Conservation (phyloP, 768 basidiomycete genomes). For the Hortiboletus flavorubellus region DNA sequence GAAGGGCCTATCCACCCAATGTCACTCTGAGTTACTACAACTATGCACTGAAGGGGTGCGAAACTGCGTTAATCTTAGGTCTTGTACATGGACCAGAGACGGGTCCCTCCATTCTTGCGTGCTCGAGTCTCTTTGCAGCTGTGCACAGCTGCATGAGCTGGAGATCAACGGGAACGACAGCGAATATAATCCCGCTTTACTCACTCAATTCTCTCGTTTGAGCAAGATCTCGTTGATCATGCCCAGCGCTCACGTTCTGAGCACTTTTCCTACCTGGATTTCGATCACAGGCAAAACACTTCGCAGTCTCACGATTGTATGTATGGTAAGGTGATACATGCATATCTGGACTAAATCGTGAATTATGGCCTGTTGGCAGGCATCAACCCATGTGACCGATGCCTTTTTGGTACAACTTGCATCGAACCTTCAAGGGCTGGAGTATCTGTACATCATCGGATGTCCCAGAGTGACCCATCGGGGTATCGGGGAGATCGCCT, state of each 20-base stretch:
- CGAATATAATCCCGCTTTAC: constrained; percentile 43
- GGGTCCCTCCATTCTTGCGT: constrained; percentile 63
- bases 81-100: constrained; percentile 79
- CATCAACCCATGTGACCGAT: constrained; percentile 59
- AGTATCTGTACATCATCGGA: constrained; percentile 59
- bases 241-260: constrained; percentile 58
- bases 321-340: constrained; percentile 47
- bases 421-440: constrained; percentile 45
- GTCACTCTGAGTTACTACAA: constrained; percentile 35
- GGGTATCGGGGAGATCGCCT: constrained; percentile 53
- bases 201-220: constrained; percentile 51
- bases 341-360: background rate
- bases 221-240: constrained; percentile 66
- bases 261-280: constrained; percentile 51
- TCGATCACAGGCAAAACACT: constrained; percentile 42
- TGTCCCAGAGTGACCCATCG: constrained; percentile 65
- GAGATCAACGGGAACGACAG: constrained; percentile 70
- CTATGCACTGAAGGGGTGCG: constrained; percentile 48
- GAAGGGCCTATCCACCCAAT: constrained; percentile 38
- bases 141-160: constrained; percentile 46
- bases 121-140: constrained; percentile 47
- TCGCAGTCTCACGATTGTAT: constrained; percentile 60
- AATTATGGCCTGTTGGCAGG: constrained; percentile 33
- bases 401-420: constrained; percentile 48
- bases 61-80: constrained; percentile 58